These are phyloP conservation scores for Phylloporus sp. DNA, from an alignment of 768 basidiomycete genomes.

Conservation along the genomic window DNA sequence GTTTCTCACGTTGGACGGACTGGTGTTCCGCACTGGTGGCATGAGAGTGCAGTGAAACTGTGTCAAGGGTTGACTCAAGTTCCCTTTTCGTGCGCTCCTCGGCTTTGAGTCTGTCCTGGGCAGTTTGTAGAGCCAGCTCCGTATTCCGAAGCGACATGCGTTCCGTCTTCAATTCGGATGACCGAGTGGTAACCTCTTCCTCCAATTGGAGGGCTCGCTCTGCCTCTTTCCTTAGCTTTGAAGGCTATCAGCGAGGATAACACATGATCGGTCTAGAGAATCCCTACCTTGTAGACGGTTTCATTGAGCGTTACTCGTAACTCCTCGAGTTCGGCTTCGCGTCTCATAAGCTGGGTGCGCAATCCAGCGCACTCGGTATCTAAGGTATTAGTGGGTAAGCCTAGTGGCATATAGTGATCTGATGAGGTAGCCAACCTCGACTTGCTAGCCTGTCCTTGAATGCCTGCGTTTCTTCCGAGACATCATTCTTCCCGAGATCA, in stretches of 20 bases:
- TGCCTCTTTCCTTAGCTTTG: constrained; percentile 55
- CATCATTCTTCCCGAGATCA: constrained; percentile 38
- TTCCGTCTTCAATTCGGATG: constrained; percentile 57
- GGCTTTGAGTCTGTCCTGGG: constrained; percentile 49
- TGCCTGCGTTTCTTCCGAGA: constrained; percentile 36
- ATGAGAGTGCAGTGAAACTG: constrained; percentile 51
- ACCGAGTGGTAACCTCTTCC: constrained; percentile 41
- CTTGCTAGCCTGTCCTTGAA: constrained; percentile 36
- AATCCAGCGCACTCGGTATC: constrained; percentile 36
- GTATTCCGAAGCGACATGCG: constrained; percentile 50
- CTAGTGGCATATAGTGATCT: background rate
- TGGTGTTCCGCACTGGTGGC: constrained; percentile 37
- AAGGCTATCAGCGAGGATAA: constrained; percentile 5
- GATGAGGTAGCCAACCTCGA: constrained; percentile 29
- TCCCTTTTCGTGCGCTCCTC: constrained; percentile 49
- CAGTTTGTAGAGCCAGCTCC: constrained; percentile 43
- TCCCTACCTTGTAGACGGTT: constrained; percentile 34
- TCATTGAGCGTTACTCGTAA: constrained; percentile 33
- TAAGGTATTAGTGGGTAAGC: constrained; percentile 15
- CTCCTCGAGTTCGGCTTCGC: constrained; percentile 35
- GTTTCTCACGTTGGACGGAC: constrained; percentile 58
- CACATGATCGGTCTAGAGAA: background rate
- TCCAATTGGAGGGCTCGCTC: constrained; percentile 56
- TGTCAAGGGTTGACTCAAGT: constrained; percentile 54
- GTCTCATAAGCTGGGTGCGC: constrained; percentile 33